Base-by-base conservation (phyloP, 768 basidiomycete genomes). In the Cubamyces sp. region DNA sequence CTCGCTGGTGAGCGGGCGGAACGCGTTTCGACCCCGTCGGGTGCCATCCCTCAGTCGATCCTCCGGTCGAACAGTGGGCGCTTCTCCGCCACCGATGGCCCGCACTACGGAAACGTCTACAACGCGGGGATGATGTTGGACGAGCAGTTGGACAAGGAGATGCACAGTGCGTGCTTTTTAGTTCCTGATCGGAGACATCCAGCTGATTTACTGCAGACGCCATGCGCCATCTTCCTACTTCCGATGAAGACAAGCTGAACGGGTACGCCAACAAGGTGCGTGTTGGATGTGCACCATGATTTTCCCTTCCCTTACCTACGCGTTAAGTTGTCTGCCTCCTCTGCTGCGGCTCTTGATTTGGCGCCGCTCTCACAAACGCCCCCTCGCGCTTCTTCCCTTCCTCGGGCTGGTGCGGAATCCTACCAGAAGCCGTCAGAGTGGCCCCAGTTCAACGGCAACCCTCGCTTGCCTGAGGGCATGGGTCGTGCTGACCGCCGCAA, bases 81-180 rank as follows among this genome's bases (percentile, higher is more conserved):
- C 19, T 86, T 84, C 67, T 78, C 71, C 21, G 83, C 85, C 48
- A 86, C 86, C 51, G 87, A 90, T 56, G 84, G 81, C 42, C 75
- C 79, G 15, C 81, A 79, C 51, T 84, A 86, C 70, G 84, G 84
- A 8, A 86, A 81, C 63, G 81, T 80, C 37, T 92, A 86, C 74
- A 93, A 92, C 70, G 85, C 90, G 42, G 92, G 91, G 30, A 89
- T 94, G 87, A 87, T 96, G 86, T 78, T 96, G 64, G 94, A 96
- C 67, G 91, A 96, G 74, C 93, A 96, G 70, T 76, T 96, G 66
- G 94, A 96, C 71, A 87, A 92, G 76, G 94, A 96, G 73, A 94
- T 96, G 86, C 88, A 95, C 71, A 94, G 94, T 94, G 68, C 69
- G 90, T 82, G 61, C 16, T 8, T 34, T 26, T 18, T 25, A 39